Conservation (phyloP, 2,329 filamentous ascomycete genomes). For the Xylariaceae sp. region DNA sequence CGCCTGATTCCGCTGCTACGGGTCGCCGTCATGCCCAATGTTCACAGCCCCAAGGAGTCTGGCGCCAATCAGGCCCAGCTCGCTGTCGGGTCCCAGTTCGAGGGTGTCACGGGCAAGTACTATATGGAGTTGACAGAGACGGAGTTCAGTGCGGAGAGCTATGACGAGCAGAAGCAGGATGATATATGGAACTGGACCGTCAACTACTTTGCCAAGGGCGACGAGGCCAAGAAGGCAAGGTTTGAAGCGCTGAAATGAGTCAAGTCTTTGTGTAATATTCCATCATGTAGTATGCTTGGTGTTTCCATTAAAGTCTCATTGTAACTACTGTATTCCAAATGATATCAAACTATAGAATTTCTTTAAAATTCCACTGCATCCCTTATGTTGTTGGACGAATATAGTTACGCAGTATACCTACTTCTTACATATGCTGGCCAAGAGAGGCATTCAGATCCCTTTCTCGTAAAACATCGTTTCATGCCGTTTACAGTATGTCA, state of each 20-base stretch:
- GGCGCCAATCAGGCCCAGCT: conserved; percentile 37
- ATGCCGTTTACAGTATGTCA: too few relatives aligned
- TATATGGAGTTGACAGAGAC: conserved; percentile 28
- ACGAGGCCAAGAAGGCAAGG: conserved; percentile 9
- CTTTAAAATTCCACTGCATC: too few relatives aligned
- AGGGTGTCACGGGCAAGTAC: conserved; percentile 36
- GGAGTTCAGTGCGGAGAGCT: conserved; percentile 38
- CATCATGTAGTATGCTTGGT: too few relatives aligned
- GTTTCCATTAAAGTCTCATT: too few relatives aligned
- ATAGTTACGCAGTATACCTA: too few relatives aligned
- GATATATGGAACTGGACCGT: conserved; percentile 45
- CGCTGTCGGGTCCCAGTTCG: conserved; percentile 31
- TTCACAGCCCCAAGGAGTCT: conserved; percentile 36
- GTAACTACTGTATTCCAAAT: too few relatives aligned
- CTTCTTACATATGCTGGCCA: too few relatives aligned
- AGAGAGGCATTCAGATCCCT: too few relatives aligned
- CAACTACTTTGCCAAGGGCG: conserved; percentile 3
- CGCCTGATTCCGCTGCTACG: conserved; percentile 33
- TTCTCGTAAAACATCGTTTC: too few relatives aligned
- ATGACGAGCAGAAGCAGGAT: conserved; percentile 41
- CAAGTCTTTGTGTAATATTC: too few relatives aligned
- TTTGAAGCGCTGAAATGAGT: conserved; percentile 18
- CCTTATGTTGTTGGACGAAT: too few relatives aligned
- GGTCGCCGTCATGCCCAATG: conserved; percentile 30
- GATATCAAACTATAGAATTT: too few relatives aligned